Conservation (phyloP, 768 basidiomycete species). For the Paxillus ammoniavirescens region DNA sequence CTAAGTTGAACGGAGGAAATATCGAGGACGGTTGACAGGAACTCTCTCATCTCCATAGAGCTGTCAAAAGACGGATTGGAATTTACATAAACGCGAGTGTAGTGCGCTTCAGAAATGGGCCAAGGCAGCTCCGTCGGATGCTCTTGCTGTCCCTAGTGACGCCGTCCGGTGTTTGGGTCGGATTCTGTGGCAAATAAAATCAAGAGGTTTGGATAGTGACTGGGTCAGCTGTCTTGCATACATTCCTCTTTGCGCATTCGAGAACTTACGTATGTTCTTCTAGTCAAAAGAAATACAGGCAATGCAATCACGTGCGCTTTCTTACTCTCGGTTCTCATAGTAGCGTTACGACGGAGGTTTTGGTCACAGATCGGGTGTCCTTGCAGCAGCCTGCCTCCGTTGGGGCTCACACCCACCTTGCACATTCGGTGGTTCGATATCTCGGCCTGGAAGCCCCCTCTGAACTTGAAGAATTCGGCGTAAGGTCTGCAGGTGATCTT, state of each 20-base stretch:
- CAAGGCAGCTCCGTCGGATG: slow-evolving; percentile 44
- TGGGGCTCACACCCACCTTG: slow-evolving; percentile 65
- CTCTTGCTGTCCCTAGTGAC: slow-evolving; percentile 62
- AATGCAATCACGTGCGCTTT: slow-evolving; percentile 73
- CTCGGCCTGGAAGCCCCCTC: slow-evolving; percentile 57
- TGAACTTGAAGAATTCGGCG: slow-evolving; percentile 56
- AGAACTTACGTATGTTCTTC: background rate
- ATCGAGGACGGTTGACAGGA: background rate
- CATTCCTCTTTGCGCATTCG: background rate
- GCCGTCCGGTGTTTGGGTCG: slow-evolving; percentile 78
- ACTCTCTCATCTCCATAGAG: slow-evolving; percentile 31
- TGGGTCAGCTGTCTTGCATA: slow-evolving; percentile 48
- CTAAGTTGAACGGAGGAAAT: background rate
- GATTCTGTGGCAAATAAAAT: slow-evolving; percentile 64
- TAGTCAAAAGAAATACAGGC: slow-evolving; percentile 63
- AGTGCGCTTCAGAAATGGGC: slow-evolving; percentile 60
- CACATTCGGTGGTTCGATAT: slow-evolving; percentile 73
- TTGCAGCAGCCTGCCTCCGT: slow-evolving; percentile 44
- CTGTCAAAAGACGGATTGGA: slow-evolving; percentile 78
- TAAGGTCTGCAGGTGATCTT: slow-evolving; percentile 59
- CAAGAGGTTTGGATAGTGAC: slow-evolving; percentile 47
- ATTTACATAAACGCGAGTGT: slow-evolving; percentile 78
- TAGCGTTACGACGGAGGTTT: background rate
- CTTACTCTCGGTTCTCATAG: background rate
- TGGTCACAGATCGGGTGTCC: slow-evolving; percentile 52